Evolutionary conservation across 2,329 filamentous ascomycete genomes (phyloP), one percentile per base, ranked within the genome.

Genomic region (Orbilia brochopaga): DNA sequence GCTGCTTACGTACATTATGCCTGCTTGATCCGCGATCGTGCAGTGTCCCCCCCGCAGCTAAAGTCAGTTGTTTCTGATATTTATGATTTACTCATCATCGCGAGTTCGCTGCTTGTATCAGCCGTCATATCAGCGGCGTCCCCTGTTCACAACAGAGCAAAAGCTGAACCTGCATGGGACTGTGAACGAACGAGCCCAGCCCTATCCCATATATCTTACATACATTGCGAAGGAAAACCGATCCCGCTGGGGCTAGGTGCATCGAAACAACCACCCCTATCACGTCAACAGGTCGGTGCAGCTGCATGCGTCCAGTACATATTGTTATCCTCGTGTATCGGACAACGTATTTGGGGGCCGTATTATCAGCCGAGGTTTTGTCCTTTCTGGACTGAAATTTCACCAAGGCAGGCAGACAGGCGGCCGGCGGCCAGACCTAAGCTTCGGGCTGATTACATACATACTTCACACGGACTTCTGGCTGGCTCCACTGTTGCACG

Each of bases 401-500:
- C 8, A 8, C 27, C 3, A 32, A 32, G 27, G 27, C 27, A 32
- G 27, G 27, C 27, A 8, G 27, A 8, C 27, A 32, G 27, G 27
- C 27, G 8, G 27, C n/a, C n/a, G n/a, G 8, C 27, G 8, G 27
- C 27, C 8, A 23, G 19, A 21, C n/a, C 4, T n/a, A n/a, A n/a
- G n/a, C n/a, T 48, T 48, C 30, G 50, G 50, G 21, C 50, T 53
- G 50, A 30, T 53, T 53, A 53, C 50, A 53, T 53, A 53, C 50
- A 11, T n/a, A 3, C 27, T 19, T n/a, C n/a, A n/a, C n/a, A n/a
- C n/a, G n/a, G 15, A 11, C 44, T 17, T 11, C 37, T n/a, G n/a
- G n/a, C 37, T 4, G 11, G 11, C 37, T 42, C 37, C 37, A 42
- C 37, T 48, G 2, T 4, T 48, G 44, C 44, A 23, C 44, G 19